These are phyloP conservation scores for Candida chilensis DNA, from an alignment of 805 yeast species.

Conservation along the genomic window DNA sequence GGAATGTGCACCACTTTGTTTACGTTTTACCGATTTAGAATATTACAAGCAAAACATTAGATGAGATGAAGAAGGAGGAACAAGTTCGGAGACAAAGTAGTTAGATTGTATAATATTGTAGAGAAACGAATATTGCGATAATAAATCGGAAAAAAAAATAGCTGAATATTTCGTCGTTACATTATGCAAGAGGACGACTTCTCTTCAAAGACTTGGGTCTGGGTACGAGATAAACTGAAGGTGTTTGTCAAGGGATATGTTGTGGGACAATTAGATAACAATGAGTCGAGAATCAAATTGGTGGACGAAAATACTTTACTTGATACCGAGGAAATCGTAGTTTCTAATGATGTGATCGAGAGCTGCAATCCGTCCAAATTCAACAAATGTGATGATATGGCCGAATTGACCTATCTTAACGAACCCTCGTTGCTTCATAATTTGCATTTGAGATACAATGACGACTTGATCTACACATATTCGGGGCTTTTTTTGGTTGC, in stretches of 20 bases:
- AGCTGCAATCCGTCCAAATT: conserved; percentile 85
- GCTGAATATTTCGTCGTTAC: not conserved
- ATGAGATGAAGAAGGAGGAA: not conserved
- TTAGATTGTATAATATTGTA: too few species aligned
- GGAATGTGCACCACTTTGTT: too few species aligned
- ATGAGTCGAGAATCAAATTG: conserved; percentile 24
- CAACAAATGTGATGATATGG: conserved; percentile 90
- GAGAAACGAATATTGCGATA: not conserved
- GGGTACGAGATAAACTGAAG: conserved; percentile 59
- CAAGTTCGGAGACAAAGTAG: not conserved
- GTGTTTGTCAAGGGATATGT: conserved; percentile 58
- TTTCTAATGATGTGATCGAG: conserved; percentile 37
- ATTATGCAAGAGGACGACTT: conserved; percentile 18
- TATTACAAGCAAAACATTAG: too few species aligned
- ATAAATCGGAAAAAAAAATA: not conserved
- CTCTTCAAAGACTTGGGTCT: conserved; percentile 54
- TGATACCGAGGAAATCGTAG: conserved; percentile 16
- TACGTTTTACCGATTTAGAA: too few species aligned
- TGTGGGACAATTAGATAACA: conserved; percentile 28
- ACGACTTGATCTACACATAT: conserved; percentile 82
- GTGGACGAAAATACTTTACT: conserved; percentile 18
- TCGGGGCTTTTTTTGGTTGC: conserved; percentile 95
- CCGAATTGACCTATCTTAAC: conserved; percentile 85
- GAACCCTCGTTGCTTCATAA: conserved; percentile 95
- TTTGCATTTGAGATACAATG: conserved; percentile 63